These are phyloP conservation scores for Russula earlei DNA, from an alignment of 768 basidiomycete species.

Conservation along the genomic window DNA sequence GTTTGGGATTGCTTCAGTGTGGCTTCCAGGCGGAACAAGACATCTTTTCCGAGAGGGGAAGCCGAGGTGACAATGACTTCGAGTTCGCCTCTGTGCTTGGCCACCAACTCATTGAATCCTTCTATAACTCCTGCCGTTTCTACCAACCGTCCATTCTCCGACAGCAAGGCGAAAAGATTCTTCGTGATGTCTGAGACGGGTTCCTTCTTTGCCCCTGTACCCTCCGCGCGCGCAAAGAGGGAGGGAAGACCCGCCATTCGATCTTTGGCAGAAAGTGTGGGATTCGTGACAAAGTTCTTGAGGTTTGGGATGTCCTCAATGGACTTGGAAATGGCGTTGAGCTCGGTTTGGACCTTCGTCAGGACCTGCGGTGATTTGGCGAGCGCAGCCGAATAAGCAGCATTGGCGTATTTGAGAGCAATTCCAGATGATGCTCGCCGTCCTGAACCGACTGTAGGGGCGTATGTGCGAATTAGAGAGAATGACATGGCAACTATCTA, in stretches of 20 bases:
- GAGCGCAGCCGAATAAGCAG: constrained; percentile 72
- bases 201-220: constrained; percentile 55
- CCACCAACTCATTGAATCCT: constrained; percentile 83
- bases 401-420: constrained; percentile 77
- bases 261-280: constrained; percentile 78
- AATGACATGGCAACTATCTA: constrained; percentile 47
- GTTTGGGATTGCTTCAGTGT: constrained; percentile 79
- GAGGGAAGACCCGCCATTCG: constrained; percentile 56
- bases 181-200: constrained; percentile 78
- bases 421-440: constrained; percentile 70
- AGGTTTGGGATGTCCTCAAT: constrained; percentile 60
- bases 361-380: constrained; percentile 76
- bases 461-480: constrained; percentile 43
- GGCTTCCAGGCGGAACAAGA: constrained; percentile 70
- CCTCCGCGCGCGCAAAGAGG: constrained; percentile 61
- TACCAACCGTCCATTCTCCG: constrained; percentile 85
- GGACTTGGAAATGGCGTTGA: constrained; percentile 57
- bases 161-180: constrained; percentile 83
- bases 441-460: constrained; percentile 40
- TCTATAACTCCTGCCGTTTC: constrained; percentile 82
- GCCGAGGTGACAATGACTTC: constrained; percentile 90
- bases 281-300: constrained; percentile 73
- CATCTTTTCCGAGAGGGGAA: constrained; percentile 64
- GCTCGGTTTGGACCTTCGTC: constrained; percentile 78
- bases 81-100: constrained; percentile 87